Base-by-base conservation (phyloP, 306 rosid species). In the Vachellia pachyceras region DNA sequence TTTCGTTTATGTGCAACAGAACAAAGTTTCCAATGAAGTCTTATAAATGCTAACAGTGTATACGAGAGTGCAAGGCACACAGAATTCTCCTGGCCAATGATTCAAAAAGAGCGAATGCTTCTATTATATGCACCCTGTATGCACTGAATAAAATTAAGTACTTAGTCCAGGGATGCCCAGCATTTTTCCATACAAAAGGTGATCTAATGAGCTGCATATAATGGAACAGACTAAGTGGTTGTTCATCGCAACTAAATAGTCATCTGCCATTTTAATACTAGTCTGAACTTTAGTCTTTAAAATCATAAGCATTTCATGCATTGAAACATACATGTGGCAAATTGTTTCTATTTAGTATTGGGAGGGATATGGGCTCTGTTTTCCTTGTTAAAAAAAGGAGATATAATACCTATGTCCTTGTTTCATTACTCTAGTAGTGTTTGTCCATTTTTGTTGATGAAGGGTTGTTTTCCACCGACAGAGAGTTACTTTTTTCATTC, bases 211-310 rank as follows among this genome's bases (percentile, higher is more conserved):
- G 78, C 23, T 1, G 18, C 15, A n/a, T 18, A 46, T 66, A 9
- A 23, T 69, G 82, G 15, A 3, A 65, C 71, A 37, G 7, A 63
- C 20, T 29, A 35, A 66, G 10, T 12, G 4, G 44, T 79, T 41
- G 3, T 47, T 49, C 17, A 20, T 20, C n/a, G 10, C 17, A 44
- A 69, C 23, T 57, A 15, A 78, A 69, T 13, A 17, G 2, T 60
- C 39, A 42, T 57, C 46, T 55, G 39, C 25, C 75, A 29, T 47
- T 54, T n/a, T 39, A 22, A 42, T 36, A 25, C 63, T 15, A 40
- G 35, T 17, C 23, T 77, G 63, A 44, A 69, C 45, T 68, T 65
- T 25, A 67, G 14, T 66, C 22, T 40, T 78, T 35, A 39, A 67
- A 17, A 13, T 13, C n/a, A n/a, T 54, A 12, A 66, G 25, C 17